Base-by-base conservation (phyloP, 805 yeast genomes). In the Ascoidea rubescens region DNA sequence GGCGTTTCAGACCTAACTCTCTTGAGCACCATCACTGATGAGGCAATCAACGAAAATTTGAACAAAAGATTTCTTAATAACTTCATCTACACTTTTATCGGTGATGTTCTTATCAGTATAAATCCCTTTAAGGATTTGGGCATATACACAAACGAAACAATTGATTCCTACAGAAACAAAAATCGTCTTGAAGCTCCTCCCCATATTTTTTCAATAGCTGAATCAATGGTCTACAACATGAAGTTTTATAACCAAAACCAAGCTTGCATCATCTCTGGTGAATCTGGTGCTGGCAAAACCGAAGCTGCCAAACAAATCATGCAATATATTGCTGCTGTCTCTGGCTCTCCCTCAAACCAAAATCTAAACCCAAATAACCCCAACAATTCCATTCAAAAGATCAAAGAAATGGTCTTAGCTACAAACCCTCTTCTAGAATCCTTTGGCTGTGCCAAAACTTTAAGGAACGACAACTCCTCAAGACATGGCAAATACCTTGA, bases 181-280 rank as follows among this genome's bases (percentile, higher is more conserved):
- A 93, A 93, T 67, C 75, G 99, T 61, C 72, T 93, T 54, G 99
- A 93, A 69, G 96, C 86, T 32, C 95, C 98, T 16, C 99, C 99
- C 3, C 99, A 93, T 68, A 99, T 93, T 33, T 93, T 84, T 68
- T 96, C 98, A 51, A 89, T 93, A 61, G 99, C 99, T 8, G 99
- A 93, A 68, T 71, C 95, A 43, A 89, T 93, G 96, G 93, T 84
- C 67, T 91, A 93, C 69, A 87, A 91, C 66, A 77, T 93, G 82
- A 90, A 90, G 67, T 84, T 96, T 0, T 93, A 93, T 68, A 80
- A 85, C 54, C 98, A 93, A 61, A 88, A 82, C 63, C 99, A 93
- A 66, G 91, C 98, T 75, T 98, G 93, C 28, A 93, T 93, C 60
- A 93, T 93, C 58, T 87, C 96, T 2, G 98, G 98, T 53, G 98